Base-by-base conservation (phyloP, 148 eudicot genomes). In the Polygonum aviculare region DNA sequence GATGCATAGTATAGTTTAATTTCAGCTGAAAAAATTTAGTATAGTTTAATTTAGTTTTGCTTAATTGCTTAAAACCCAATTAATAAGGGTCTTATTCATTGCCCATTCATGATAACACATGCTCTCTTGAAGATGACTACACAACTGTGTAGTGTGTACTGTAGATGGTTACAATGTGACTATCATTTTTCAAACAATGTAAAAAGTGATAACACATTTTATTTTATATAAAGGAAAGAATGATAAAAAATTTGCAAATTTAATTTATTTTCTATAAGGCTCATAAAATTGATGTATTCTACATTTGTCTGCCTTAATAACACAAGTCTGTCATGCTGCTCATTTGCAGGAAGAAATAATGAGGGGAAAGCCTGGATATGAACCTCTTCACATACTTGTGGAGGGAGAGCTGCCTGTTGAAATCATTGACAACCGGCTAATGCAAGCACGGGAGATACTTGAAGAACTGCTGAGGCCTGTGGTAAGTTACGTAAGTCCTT, bases 331-430 rank as follows among this genome's bases (percentile, higher is more conserved):
- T 60, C 69, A 26, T 60, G 69, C 36, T 60, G 69, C 15, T 36
- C 71, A 67, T 44, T 73, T 81, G 81, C 19, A 96, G 99, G 99
- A 96, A 83, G 99, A 96, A 69, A 93, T 93, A 90, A 91, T 93
- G 98, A 86, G 97, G 49, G 98, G 99, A n/a, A 96, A 93, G 83
- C 97, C 94, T 6, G 99, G 99, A 35, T 96, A 90, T 67, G 99
- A 93, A 81, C 99, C 98, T 74, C 98, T 96, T 54, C 99, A 96
- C 77, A 85, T 96, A 81, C 90, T 96, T 57, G 93, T 96, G 67
- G 99, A 96, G 84, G 99, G 94, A 22, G 98, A 96, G 80, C 76
- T 96, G 82, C 98, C 97, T 26, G 90, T 91, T 72, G 98, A 96
- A 82, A 88, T 93, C 60, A 82, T 95, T 78, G 99, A 96, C 85